phyloP scores from a whole-genome alignment of 2,329 filamentous ascomycete species.

The Cladophialophora psammophila region DNA sequence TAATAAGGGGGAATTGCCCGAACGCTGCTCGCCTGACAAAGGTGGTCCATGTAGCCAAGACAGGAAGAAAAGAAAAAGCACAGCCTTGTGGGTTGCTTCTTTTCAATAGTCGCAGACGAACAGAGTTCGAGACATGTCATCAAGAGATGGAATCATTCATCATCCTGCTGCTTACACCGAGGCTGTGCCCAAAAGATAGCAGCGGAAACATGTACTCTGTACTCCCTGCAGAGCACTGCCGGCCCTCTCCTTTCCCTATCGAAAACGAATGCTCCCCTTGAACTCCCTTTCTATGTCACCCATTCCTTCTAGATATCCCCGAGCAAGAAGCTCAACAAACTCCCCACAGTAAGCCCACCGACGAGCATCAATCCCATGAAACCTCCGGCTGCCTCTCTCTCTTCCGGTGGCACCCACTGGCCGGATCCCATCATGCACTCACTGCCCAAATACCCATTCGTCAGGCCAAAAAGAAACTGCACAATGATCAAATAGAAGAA shows the following conservation, averaged over 20 bases:
- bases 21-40: neutral
- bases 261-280: neutral
- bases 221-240: neutral
- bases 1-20: neutral
- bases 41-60: neutral
- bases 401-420: conserved; percentile 79
- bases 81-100: neutral
- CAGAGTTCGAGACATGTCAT: conserved; percentile 4
- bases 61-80: neutral
- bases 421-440: conserved; percentile 90
- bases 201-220: neutral
- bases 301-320: conserved; percentile 48
- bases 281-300: conserved; percentile 7
- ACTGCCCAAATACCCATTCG: conserved; percentile 86
- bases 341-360: conserved; percentile 81
- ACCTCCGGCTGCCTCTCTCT: conserved; percentile 86
- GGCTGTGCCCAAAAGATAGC: neutral
- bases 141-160: conserved; percentile 1
- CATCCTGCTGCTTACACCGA: conserved; percentile 2
- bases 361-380: conserved; percentile 96
- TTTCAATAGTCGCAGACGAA: conserved; percentile 1
- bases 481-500: conserved; percentile 86
- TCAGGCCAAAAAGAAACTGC: conserved; percentile 81
- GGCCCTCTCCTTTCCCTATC: neutral
- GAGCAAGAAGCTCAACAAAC: conserved; percentile 82